Percentiles rank a stretch among this genome's conserved stretches.
Conservation (phyloP, 148 eudicot genomes). For the Tetragonia tetragonoides region DNA sequence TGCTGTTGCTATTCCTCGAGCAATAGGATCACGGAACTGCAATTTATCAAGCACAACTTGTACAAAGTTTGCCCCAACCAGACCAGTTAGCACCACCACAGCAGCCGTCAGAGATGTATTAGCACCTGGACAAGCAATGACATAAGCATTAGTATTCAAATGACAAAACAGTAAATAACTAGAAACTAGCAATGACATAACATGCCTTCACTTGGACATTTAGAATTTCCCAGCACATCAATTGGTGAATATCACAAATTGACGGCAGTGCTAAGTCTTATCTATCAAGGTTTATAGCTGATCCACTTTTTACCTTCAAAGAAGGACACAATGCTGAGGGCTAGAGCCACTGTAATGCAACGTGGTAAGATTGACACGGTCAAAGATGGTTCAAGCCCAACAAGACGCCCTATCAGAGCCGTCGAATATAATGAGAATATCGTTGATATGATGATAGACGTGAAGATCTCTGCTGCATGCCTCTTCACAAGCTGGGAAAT, state of each 20-base stretch:
- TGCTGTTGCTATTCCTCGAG: constrained; percentile 97
- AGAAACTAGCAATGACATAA: background rate
- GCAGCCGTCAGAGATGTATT: constrained; percentile 96
- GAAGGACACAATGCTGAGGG: constrained; percentile 88
- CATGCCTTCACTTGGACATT: background rate
- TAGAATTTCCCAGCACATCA: background rate
- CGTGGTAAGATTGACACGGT: constrained; percentile 89
- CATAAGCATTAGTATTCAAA: constrained; percentile 2
- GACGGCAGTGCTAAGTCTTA: background rate
- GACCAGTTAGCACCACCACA: constrained; percentile 87
- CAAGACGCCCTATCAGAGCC: constrained; percentile 80
- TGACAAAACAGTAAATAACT: background rate
- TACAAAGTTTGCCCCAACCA: constrained; percentile 96
- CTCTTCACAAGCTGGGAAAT: constrained; percentile 85
- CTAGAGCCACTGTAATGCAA: constrained; percentile 97
- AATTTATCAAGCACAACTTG: constrained; percentile 79
- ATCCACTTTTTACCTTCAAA: constrained; percentile 58
- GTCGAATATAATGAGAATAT: constrained; percentile 90
- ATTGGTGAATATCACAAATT: background rate
- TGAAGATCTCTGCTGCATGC: constrained; percentile 96
- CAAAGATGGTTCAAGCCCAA: constrained; percentile 71
- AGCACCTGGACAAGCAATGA: constrained; percentile 46
- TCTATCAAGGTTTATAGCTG: background rate
- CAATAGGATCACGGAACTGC: constrained; percentile 82
- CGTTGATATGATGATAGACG: constrained; percentile 72